phyloP scores from a whole-genome alignment of 768 basidiomycete genomes.

The Lentinula boryana region DNA sequence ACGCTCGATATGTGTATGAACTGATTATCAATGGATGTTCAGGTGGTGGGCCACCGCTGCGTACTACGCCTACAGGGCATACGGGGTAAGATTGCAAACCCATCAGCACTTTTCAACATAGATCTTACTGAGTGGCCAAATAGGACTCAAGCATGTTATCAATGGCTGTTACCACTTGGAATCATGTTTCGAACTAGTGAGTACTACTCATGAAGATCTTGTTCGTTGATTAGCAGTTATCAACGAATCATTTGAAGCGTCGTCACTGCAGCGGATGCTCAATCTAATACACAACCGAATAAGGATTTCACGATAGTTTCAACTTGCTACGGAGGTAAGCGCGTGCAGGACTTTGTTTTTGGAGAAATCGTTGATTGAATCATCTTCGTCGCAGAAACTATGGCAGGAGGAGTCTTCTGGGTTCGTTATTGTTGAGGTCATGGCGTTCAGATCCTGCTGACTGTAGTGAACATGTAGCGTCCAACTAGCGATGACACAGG shows the following conservation, averaged over 20 bases:
- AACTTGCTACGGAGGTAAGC: slow-evolving; percentile 38
- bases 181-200: slow-evolving; percentile 39
- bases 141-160: slow-evolving; percentile 31
- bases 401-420: slow-evolving; percentile 55
- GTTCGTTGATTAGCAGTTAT: background rate
- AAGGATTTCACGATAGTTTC: slow-evolving; percentile 35
- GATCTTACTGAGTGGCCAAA: background rate
- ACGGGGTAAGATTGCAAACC: slow-evolving; percentile 18
- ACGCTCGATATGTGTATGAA: background rate
- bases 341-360: background rate
- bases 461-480: slow-evolving; percentile 23
- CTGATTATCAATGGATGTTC: background rate
- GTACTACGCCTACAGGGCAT: slow-evolving; percentile 42
- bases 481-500: slow-evolving; percentile 33
- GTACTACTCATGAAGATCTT: slow-evolving; percentile 10
- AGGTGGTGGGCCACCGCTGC: slow-evolving; percentile 55
- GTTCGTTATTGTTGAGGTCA: slow-evolving; percentile 15
- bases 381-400: slow-evolving; percentile 25
- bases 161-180: slow-evolving; percentile 44
- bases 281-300: slow-evolving; percentile 27
- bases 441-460: background rate
- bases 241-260: slow-evolving; percentile 21
- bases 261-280: slow-evolving; percentile 34
- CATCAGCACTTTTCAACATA: background rate
- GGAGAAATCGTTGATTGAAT: background rate